A percentile compares a stretch with the other conserved stretches of the same genome.
phyloP scores from a whole-genome alignment of 495 filamentous ascomycete species.

The Hypoxylon perforatum region DNA sequence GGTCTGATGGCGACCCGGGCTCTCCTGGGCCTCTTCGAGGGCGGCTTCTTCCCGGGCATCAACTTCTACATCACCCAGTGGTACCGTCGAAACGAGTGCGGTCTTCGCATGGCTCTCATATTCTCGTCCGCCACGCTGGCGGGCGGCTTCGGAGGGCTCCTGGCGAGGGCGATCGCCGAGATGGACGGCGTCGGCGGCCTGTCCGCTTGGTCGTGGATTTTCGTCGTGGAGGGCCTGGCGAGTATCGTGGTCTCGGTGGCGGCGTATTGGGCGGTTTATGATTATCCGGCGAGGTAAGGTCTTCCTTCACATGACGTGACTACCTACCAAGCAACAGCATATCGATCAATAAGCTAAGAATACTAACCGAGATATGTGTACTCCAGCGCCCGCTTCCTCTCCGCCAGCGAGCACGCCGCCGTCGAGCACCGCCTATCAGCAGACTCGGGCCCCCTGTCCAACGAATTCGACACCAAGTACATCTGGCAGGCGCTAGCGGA shows the following conservation, averaged over 20 bases:
- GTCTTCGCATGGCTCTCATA: conserved; percentile 63
- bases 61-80: conserved; percentile 83
- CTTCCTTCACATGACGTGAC: neutral
- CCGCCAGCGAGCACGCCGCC: conserved; percentile 57
- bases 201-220: conserved; percentile 58
- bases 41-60: conserved; percentile 73
- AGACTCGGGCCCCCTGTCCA: conserved; percentile 72
- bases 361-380: neutral
- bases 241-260: conserved; percentile 57
- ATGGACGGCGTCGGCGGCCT: conserved; percentile 70
- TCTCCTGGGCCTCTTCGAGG: conserved; percentile 72
- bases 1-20: conserved; percentile 68
- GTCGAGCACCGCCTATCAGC: conserved; percentile 60
- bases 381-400: conserved; percentile 61
- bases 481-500: conserved; percentile 72
- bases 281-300: conserved; percentile 66
- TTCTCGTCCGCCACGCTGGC: conserved; percentile 69
- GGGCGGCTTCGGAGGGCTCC: conserved; percentile 74
- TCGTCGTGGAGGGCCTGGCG: conserved; percentile 70
- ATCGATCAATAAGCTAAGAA: too few relatives aligned
- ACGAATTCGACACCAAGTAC: conserved; percentile 75
- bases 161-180: conserved; percentile 70
- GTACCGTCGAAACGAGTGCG: conserved; percentile 62
- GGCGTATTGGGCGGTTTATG: conserved; percentile 66
- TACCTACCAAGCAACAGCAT: neutral